A percentile compares a stretch with the other conserved stretches of the same genome.
These are phyloP conservation scores for Hortiboletus campestris DNA, from an alignment of 768 basidiomycete genomes.

Conservation along the genomic window DNA sequence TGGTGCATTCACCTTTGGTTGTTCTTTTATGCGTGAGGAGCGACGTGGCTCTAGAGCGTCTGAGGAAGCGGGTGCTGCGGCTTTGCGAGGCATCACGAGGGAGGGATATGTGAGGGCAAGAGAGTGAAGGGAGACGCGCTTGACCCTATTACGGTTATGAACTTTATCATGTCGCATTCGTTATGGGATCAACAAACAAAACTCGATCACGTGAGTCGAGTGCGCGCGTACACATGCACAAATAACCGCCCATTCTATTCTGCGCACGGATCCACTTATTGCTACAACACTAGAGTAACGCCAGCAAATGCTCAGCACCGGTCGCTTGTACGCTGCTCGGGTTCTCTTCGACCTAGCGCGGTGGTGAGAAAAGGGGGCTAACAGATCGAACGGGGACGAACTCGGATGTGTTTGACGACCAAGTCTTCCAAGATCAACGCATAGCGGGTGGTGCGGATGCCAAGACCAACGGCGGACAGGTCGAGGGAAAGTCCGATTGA, in stretches of 20 bases:
- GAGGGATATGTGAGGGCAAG: slow-evolving; percentile 11
- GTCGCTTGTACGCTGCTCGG: slow-evolving; percentile 5
- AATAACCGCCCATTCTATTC: slow-evolving; percentile 14
- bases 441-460: slow-evolving; percentile 59
- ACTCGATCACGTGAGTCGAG: slow-evolving; percentile 30
- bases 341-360: slow-evolving; percentile 10
- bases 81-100: slow-evolving; percentile 66
- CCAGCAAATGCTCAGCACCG: slow-evolving; percentile 15
- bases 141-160: slow-evolving; percentile 25
- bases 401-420: slow-evolving; percentile 64
- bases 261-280: slow-evolving; percentile 18
- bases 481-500: slow-evolving; percentile 56
- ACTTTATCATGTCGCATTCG: slow-evolving; percentile 31
- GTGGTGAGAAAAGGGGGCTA: neutral
- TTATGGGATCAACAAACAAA: slow-evolving; percentile 35
- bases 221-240: slow-evolving; percentile 34
- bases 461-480: slow-evolving; percentile 47
- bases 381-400: slow-evolving; percentile 27
- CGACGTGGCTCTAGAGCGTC: slow-evolving; percentile 55
- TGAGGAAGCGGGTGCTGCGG: slow-evolving; percentile 44
- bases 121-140: slow-evolving; percentile 32
- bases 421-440: slow-evolving; percentile 69
- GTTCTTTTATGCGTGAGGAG: slow-evolving; percentile 72
- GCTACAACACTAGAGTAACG: slow-evolving; percentile 6
- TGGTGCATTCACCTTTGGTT: slow-evolving; percentile 51